Base-by-base conservation (phyloP, 2,329 filamentous ascomycete genomes). In the Pseudocercospora cruenta region DNA sequence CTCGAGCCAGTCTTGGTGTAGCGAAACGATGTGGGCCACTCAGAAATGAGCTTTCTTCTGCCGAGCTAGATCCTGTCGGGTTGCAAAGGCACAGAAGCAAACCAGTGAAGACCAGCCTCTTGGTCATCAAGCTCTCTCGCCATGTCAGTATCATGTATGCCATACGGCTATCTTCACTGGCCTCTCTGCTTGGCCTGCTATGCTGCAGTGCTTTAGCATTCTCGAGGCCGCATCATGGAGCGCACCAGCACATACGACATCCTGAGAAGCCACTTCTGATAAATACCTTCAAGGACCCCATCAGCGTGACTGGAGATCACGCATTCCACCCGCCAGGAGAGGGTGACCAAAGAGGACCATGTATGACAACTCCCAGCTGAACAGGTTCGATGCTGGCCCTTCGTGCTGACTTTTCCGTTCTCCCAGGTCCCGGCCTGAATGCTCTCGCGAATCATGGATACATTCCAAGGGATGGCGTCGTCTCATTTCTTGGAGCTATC, bases 381-480 rank as follows among this genome's bases (percentile, higher is more conserved):
- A 47, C 12, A 19, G 22, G 5, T 16, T 22, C 24, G 49, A 9
- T 28, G 19, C 7, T 8, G 5, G 12, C 1, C 8, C 4, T 21
- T 8, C 24, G 14, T 14, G 49, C 58, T 66, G 33, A 66, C 58
- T 54, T 57, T 33, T 3, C 14, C 28, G 36, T 28, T 26, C 10
- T 39, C 6, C 4, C 14, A 26, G n/a, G 58, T 49, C 36, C 49
- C 26, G 58, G 54, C 1, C 54, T 67, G 19, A 67, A 68, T 63
- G 66, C 68, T 12, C 49, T 69, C 26, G 69, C 69, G 6, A 71
- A 71, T 31, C 69, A 71, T 63, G 67, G 62, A 28, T 71, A 70
- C 36, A 70, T 71, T 26, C 53, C 69, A 19, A 61, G 33, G 6
- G 47, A 65, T 51, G 69, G 69, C 1, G 58, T 71, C 24, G 68